Base-by-base conservation (phyloP, 1,139 yeast species). In the Hansenula anomala region DNA sequence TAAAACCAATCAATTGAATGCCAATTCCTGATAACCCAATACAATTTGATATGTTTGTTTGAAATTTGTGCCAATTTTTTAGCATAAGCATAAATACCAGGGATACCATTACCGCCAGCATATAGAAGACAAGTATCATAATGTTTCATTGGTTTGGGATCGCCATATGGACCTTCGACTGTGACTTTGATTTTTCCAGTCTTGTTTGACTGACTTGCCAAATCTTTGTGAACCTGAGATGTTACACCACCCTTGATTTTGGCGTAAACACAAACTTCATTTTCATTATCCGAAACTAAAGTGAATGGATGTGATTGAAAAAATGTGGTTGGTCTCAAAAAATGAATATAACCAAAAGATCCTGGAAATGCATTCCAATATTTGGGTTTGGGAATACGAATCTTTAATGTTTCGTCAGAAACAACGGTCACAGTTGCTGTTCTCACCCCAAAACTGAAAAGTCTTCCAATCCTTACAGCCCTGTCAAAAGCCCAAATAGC, bases 41-140 rank as follows among this genome's bases (percentile, higher is more conserved):
- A 64, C 20, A 77, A 55, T 54, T 71, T 68, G 34, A 68, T 55
- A 27, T 51, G 48, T 30, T 48, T 51, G 15, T 48, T 16, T 30
- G 45, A 30, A 9, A 33, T 28, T 23, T 27, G 25, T 5, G 33
- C 29, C 13, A 34, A 16, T 2, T 34, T 20, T 6, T 30, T 24
- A 13, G 37, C 42, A 43, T 64, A 60, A 18, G 63, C 52, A 45
- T 58, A 60, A 16, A 71, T 51, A 3, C 81, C 78, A 4, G 92
- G 80, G 44, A 84, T 70, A 55, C 94, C 94, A 41, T 81, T 79
- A 41, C 89, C 88, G 49, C 89, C 83, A 1, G 80, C 77, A 44
- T 81, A 54, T 40, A 80, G 65, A 14, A 80, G 55, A 6, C 67
- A 66, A 32, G 70, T 72, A 41, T 75, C 78, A 51, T 73, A 81